Percentiles rank a stretch among this genome's conserved stretches.
Conservation (phyloP, 2,329 filamentous ascomycete genomes). For the Calonectria ilicicola region DNA sequence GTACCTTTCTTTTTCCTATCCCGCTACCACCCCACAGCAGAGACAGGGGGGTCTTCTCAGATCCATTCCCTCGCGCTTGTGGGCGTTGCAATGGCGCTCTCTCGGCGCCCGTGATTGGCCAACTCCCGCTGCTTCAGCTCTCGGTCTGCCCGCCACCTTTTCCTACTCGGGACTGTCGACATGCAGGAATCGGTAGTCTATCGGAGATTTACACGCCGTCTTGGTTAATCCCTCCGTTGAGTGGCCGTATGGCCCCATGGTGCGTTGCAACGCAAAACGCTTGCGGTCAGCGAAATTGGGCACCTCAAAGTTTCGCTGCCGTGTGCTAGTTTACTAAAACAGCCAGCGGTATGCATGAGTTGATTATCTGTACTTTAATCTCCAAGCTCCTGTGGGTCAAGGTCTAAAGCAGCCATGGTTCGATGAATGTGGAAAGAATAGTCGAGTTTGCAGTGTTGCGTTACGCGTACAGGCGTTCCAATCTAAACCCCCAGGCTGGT, state of each 20-base stretch:
- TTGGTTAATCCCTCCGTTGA: background rate
- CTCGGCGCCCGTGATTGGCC: constrained; percentile 30
- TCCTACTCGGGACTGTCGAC: constrained; percentile 35
- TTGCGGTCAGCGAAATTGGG: background rate
- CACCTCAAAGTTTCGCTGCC: background rate
- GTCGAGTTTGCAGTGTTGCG: background rate
- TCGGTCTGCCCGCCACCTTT: constrained; percentile 43
- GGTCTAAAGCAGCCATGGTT: constrained; percentile 2
- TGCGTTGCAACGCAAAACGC: background rate
- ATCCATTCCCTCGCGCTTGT: constrained; percentile 14
- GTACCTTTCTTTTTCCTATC: background rate
- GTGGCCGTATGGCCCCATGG: background rate
- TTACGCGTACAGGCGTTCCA: background rate
- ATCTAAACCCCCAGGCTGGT: background rate
- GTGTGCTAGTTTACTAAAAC: background rate
- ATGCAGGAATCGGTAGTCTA: constrained; percentile 33
- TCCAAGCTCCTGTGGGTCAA: background rate
- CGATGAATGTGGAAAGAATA: background rate
- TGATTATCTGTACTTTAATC: background rate
- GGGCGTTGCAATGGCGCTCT: background rate
- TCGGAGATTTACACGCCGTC: constrained; percentile 37
- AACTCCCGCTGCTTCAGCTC: constrained; percentile 36
- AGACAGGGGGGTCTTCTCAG: background rate
- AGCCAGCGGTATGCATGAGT: background rate
- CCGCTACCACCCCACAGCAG: background rate